phyloP scores from a whole-genome alignment of 1,139 yeast species.

The Yamadazyma siamensis region DNA sequence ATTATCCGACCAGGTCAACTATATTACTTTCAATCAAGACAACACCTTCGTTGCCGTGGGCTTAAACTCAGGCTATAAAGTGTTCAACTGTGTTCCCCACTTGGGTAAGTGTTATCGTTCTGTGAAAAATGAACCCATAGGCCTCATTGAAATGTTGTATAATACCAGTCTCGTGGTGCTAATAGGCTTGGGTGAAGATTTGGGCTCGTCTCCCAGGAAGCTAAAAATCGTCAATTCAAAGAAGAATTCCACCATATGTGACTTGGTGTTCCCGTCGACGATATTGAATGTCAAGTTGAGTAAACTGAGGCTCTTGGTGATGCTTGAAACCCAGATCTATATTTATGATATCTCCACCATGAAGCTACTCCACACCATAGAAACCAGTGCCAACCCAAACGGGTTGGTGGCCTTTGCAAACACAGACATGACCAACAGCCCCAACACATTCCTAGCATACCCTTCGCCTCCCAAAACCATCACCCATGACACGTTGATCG shows the following conservation, averaged over 20 bases:
- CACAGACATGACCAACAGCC: conserved; percentile 38
- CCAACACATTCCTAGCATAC: conserved; percentile 71
- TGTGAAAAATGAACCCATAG: conserved; percentile 52
- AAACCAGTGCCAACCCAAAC: conserved; percentile 66
- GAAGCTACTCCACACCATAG: conserved; percentile 85
- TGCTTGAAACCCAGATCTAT: conserved; percentile 81
- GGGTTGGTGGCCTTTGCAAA: conserved; percentile 68
- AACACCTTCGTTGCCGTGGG: conserved; percentile 86
- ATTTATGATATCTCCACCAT: conserved; percentile 85
- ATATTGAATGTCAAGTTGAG: conserved; percentile 78
- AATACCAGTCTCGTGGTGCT: conserved; percentile 84
- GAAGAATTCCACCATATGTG: conserved; percentile 69
- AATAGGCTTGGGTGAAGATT: conserved; percentile 85
- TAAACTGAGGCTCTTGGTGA: conserved; percentile 67
- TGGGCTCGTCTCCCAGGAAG: conserved; percentile 75
- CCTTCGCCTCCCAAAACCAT: conserved; percentile 73
- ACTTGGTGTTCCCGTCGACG: conserved; percentile 82
- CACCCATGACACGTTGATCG: conserved; percentile 42
- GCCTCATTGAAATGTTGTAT: conserved; percentile 86
- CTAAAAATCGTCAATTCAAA: conserved; percentile 81
- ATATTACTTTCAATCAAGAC: conserved; percentile 85
- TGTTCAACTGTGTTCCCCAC: conserved; percentile 80
- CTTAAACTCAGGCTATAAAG: conserved; percentile 69
- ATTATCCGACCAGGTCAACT: conserved; percentile 37
- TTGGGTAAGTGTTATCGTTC: conserved; percentile 73